Evolutionary conservation across 768 basidiomycete genomes (phyloP).

Genomic region (Trametes elegans): DNA sequence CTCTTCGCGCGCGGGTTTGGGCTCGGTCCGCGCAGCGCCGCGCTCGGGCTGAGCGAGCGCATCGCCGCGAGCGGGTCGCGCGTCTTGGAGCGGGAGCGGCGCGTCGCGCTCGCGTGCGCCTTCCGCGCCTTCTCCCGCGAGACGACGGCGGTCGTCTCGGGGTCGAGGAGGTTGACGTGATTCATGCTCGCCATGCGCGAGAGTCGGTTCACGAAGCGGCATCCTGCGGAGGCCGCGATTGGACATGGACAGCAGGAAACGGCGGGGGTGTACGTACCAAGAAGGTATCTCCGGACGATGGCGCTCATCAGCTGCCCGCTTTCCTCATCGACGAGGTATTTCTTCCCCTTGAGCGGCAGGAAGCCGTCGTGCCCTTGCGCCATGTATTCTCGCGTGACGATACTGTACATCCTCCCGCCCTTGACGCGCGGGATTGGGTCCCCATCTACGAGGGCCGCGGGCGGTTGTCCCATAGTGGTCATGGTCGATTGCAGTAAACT

Average conservation of each 20-base stretch:
- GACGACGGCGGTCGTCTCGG: slow-evolving; percentile 44
- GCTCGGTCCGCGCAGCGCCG: background rate
- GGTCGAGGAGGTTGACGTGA: slow-evolving; percentile 36
- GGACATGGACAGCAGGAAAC: background rate
- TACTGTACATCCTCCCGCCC: slow-evolving; percentile 61
- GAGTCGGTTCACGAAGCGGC: slow-evolving; percentile 71
- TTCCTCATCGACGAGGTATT: slow-evolving; percentile 80
- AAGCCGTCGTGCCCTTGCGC: slow-evolving; percentile 84
- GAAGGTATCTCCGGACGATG: slow-evolving; percentile 79
- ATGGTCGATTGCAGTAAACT: slow-evolving; percentile 19
- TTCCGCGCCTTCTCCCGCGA: slow-evolving; percentile 46
- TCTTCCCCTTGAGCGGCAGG: slow-evolving; percentile 57
- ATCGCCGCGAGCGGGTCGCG: slow-evolving; percentile 6
- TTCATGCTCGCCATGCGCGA: slow-evolving; percentile 37
- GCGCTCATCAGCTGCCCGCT: slow-evolving; percentile 73
- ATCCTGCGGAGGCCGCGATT: slow-evolving; percentile 45
- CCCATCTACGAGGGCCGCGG: slow-evolving; percentile 36
- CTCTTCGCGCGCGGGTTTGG: slow-evolving; percentile 10
- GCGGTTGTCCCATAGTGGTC: background rate
- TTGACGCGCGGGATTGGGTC: slow-evolving; percentile 52
- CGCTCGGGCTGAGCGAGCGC: slow-evolving; percentile 5
- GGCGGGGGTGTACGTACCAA: slow-evolving; percentile 46
- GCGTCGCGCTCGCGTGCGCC: slow-evolving; percentile 3
- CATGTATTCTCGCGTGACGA: slow-evolving; percentile 89
- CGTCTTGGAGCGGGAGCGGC: slow-evolving; percentile 17